Percentiles rank a stretch among this genome's conserved stretches.
Evolutionary conservation across 176 grass and related monocot species (phyloP).

Genomic region (Carex scoparia): DNA sequence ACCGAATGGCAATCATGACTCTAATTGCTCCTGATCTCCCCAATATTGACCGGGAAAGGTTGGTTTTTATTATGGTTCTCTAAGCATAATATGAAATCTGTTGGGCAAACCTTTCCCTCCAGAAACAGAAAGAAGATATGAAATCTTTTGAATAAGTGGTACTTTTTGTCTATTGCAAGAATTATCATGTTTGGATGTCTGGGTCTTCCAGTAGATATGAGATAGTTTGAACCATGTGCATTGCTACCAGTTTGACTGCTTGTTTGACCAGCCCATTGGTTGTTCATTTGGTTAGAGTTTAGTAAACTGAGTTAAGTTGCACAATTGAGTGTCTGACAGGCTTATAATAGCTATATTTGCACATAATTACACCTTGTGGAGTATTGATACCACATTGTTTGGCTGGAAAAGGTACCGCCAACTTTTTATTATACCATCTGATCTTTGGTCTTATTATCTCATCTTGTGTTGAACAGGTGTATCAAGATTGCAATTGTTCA

Average conservation of each 20-base stretch:
- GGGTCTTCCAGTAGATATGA: neutral
- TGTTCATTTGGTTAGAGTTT: neutral
- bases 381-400: neutral
- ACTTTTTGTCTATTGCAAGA: neutral
- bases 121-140: neutral
- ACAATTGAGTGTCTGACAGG: neutral
- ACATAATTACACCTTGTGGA: neutral
- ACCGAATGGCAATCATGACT: constrained; percentile 89
- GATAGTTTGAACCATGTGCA: neutral
- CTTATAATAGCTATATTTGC: neutral
- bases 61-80: neutral
- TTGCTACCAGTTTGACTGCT: neutral
- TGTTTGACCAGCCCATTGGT: neutral
- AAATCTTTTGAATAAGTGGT: neutral
- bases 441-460: neutral
- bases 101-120: neutral
- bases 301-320: neutral
- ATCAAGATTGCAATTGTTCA: constrained; percentile 98
- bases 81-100: neutral
- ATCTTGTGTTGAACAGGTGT: constrained; percentile 45
- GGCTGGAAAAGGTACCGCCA: neutral
- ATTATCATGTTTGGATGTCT: neutral
- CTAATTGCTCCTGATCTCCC: constrained; percentile 65
- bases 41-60: constrained; percentile 80
- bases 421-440: neutral